phyloP scores from a whole-genome alignment of 225 moss, liverwort and hornwort genomes.

The Physcomitrellopsis africana region DNA sequence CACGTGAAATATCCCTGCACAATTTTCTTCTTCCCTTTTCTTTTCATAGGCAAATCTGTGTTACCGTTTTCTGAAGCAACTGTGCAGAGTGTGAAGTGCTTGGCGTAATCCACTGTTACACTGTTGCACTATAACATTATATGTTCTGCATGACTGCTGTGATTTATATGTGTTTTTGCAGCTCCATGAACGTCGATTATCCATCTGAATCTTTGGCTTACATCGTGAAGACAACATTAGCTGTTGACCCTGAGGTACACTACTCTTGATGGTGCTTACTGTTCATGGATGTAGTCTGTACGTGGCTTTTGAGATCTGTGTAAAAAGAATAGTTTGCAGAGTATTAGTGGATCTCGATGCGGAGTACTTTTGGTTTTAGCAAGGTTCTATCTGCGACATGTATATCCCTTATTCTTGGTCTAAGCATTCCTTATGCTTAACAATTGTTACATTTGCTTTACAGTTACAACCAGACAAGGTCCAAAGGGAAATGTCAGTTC shows the following conservation, averaged over 20 bases:
- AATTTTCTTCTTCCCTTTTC: too few relatives aligned
- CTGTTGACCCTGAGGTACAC: constrained; percentile 47
- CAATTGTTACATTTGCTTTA: constrained; percentile 14
- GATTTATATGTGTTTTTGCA: too few relatives aligned
- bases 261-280: neutral
- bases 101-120: too few relatives aligned
- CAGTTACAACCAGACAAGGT: constrained; percentile 80
- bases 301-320: too few relatives aligned
- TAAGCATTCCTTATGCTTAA: neutral
- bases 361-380: neutral
- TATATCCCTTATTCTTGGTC: too few relatives aligned
- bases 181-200: constrained; percentile 45
- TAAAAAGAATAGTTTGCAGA: neutral
- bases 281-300: neutral
- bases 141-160: too few relatives aligned
- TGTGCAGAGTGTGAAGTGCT: too few relatives aligned
- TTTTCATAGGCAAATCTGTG: too few relatives aligned
- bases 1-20: too few relatives aligned
- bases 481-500: constrained; percentile 63
- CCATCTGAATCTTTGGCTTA: constrained; percentile 42
- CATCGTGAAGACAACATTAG: constrained; percentile 44
- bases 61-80: too few relatives aligned
- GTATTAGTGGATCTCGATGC: neutral
- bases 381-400: too few relatives aligned
- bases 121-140: too few relatives aligned